Base-by-base conservation (phyloP, 1,284 basidiomycete species). In the Peniophora sp. region DNA sequence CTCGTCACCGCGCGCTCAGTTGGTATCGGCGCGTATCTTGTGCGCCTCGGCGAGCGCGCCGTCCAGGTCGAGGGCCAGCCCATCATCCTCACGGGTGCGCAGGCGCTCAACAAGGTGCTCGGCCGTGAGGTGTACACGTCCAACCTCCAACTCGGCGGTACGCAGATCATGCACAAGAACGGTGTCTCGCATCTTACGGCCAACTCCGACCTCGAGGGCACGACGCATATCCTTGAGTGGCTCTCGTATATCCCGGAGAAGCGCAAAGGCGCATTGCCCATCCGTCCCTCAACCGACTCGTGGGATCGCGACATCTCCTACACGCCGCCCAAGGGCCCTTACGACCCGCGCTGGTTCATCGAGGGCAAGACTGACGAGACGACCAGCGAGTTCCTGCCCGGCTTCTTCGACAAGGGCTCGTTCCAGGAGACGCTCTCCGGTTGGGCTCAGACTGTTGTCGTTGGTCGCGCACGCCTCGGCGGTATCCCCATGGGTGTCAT, bases 111-210 rank as follows among this genome's bases (percentile, higher is more conserved):
- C 81, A 99, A 99, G 75, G 95, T 99, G 3, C 85, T 99, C 48
- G 97, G 97, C 57, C 91, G 97, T 52, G 97, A 99, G 69, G 97
- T 99, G 39, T 99, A 99, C 71, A 98, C 97, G 11, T 97, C 93
- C 53, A 99, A 99, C 71, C 70, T 99, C 62, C 97, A 99, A 71
- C 90, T 99, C 55, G 97, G 97, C 63, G 97, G 97, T 54, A 98
- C 97, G 35, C 92, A 95, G 63, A 99, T 98, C 75, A 97, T 98
- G 94, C 90, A 94, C 82, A 96, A 96, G 81, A 98, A 98, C 65
- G 97, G 97, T 72, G 92, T 99, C 50, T 97, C 96, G 14, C 97
- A 99, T 68, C 73, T 99, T 49, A 95, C 91, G 2, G 95, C 96
- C 23, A 83, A 81, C 61, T 96, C 94, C 65, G 97, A 99, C 66